Percentiles rank a stretch among this genome's conserved stretches.
Conservation (phyloP, 1,284 basidiomycete genomes). For the Cystobasidiaceae sp. region DNA sequence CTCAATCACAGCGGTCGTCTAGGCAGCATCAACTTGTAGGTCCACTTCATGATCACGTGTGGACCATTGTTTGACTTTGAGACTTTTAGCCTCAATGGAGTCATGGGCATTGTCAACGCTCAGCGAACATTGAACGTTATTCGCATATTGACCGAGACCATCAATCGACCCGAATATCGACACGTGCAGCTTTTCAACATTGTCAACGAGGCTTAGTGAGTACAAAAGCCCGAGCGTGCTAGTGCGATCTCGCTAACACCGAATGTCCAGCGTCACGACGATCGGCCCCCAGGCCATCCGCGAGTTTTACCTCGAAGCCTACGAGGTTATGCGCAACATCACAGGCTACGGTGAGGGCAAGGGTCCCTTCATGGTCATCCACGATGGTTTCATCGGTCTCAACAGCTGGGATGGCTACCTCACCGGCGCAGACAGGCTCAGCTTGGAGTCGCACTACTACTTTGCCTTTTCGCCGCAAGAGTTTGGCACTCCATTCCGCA, state of each 20-base stretch:
- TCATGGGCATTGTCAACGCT: constrained; percentile 56
- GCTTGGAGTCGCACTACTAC: constrained; percentile 63
- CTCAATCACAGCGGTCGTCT: constrained; percentile 55
- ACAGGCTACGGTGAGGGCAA: constrained; percentile 34
- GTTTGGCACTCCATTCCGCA: constrained; percentile 30
- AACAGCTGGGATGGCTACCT: constrained; percentile 40
- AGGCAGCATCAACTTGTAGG: constrained; percentile 54
- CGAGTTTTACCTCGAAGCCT: constrained; percentile 40
- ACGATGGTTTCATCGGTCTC: constrained; percentile 41
- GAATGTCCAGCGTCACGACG: background rate
- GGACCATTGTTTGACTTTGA: constrained; percentile 26
- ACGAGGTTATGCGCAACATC: constrained; percentile 55
- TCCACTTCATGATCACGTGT: too few relatives aligned
- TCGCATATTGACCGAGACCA: constrained; percentile 43
- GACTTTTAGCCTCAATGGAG: constrained; percentile 25
- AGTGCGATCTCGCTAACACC: background rate
- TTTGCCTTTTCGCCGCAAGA: constrained; percentile 35
- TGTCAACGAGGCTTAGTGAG: constrained; percentile 45
- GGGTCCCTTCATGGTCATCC: constrained; percentile 41
- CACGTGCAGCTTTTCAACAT: constrained; percentile 42
- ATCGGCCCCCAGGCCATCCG: constrained; percentile 1
- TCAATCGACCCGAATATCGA: constrained; percentile 42
- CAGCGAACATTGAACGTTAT: constrained; percentile 46
- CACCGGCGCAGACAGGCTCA: constrained; percentile 63
- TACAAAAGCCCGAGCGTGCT: constrained; percentile 32